Evolutionary conservation across 2,329 filamentous ascomycete genomes (phyloP).

Genomic region (Calonectria pauciramosa): DNA sequence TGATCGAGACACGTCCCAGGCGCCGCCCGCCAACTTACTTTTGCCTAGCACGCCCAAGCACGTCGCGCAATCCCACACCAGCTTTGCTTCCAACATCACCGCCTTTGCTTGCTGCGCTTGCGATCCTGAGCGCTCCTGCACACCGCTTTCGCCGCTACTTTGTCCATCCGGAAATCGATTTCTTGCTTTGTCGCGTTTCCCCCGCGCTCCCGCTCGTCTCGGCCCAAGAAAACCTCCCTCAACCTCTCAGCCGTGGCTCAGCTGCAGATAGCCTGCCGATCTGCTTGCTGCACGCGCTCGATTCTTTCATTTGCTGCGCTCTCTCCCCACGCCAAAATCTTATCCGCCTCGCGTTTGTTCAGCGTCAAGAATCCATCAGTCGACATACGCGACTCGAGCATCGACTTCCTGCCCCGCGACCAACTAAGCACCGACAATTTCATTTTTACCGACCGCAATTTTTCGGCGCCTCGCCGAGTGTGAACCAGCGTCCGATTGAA

Average conservation of each 20-base stretch:
- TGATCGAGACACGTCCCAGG: constrained; percentile 33
- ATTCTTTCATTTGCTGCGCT: constrained; percentile 4
- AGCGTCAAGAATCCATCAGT: background rate
- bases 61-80: constrained; percentile 21
- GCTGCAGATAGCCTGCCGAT: constrained; percentile 8
- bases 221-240: constrained; percentile 5
- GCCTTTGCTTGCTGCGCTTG: background rate
- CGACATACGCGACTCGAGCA: background rate
- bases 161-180: background rate
- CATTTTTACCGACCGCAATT: constrained; percentile 12
- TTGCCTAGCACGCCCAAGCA: constrained; percentile 11
- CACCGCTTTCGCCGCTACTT: background rate
- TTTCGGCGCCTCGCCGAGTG: constrained; percentile 22
- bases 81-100: constrained; percentile 11
- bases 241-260: constrained; percentile 3
- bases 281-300: background rate
- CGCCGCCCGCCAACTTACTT: constrained; percentile 5
- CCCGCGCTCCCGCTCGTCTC: constrained; percentile 10
- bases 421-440: background rate
- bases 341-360: background rate
- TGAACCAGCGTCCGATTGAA: background rate
- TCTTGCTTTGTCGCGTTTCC: background rate
- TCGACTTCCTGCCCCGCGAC: background rate
- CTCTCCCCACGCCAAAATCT: background rate
- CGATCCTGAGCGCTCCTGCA: background rate